A percentile compares a stretch with the other conserved stretches of the same genome.
These are phyloP conservation scores for Entomortierella parvispora DNA, from an alignment of 192 early-diverging fungal species.

Conservation along the genomic window DNA sequence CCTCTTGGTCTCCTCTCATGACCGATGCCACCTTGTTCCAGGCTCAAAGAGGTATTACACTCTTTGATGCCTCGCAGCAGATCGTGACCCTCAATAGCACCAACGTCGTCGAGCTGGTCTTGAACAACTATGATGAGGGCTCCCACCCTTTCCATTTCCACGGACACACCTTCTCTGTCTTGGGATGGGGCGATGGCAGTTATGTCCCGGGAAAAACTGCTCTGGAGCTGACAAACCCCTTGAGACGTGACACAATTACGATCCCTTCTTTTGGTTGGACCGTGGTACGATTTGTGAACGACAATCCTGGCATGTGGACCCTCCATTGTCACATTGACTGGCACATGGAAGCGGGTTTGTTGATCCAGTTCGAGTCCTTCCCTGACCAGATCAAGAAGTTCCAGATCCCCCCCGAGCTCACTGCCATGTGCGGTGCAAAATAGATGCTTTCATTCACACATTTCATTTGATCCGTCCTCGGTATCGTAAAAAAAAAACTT, in stretches of 20 bases:
- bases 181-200: conserved; percentile 38
- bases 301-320: conserved; percentile 56
- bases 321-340: conserved; percentile 60
- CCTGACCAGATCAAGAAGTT: conserved; percentile 26
- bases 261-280: conserved; percentile 36
- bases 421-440: conserved; percentile 22
- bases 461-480: too few species aligned
- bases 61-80: conserved; percentile 16
- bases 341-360: conserved; percentile 57
- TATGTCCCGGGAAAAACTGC: conserved; percentile 13
- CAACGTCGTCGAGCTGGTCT: conserved; percentile 27
- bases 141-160: conserved; percentile 55
- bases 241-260: conserved; percentile 46
- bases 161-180: conserved; percentile 52
- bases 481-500: too few species aligned
- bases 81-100: conserved; percentile 15
- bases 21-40: conserved; percentile 30
- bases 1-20: conserved; percentile 35
- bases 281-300: conserved; percentile 33
- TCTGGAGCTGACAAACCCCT: conserved; percentile 27
- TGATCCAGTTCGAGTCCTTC: conserved; percentile 43
- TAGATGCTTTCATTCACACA: background rate
- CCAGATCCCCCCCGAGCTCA: conserved; percentile 33
- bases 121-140: conserved; percentile 37
- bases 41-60: conserved; percentile 4